These are phyloP conservation scores for Amanita phalloides DNA, from an alignment of 768 basidiomycete species.

Conservation along the genomic window DNA sequence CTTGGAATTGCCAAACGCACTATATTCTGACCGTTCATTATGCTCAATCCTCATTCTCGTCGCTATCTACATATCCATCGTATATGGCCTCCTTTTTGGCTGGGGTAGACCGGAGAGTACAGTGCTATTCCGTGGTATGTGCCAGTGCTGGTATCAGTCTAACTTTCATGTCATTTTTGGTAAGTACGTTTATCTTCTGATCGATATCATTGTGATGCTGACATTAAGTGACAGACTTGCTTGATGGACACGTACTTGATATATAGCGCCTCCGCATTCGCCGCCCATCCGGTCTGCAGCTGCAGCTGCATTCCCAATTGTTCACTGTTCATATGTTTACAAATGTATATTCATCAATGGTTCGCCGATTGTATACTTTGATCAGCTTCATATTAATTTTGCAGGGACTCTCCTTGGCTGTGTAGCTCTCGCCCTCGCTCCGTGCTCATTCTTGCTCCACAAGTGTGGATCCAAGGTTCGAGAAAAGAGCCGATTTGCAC, in stretches of 20 bases:
- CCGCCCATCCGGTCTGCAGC: conserved; percentile 47
- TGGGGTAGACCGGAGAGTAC: conserved; percentile 51
- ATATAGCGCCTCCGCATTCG: conserved; percentile 52
- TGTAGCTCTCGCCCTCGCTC: conserved; percentile 45
- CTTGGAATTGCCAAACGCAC: conserved; percentile 42
- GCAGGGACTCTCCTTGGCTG: conserved; percentile 48
- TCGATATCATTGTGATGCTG: conserved; percentile 39
- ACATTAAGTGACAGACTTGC: conserved; percentile 41
- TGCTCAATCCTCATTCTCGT: conserved; percentile 55
- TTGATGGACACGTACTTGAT: conserved; percentile 50
- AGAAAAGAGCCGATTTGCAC: conserved; percentile 43
- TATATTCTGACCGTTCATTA: conserved; percentile 46
- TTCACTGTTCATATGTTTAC: conserved; percentile 60
- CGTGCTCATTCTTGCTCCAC: conserved; percentile 62
- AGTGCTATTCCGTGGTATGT: conserved; percentile 46
- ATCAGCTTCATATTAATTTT: conserved; percentile 38
- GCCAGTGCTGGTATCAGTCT: conserved; percentile 36
- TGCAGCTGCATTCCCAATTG: conserved; percentile 51
- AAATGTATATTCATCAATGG: conserved; percentile 27
- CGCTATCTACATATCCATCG: conserved; percentile 49
- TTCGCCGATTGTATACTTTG: conserved; percentile 12
- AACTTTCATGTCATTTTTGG: conserved; percentile 54
- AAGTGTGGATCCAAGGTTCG: conserved; percentile 53
- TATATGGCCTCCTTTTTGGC: conserved; percentile 63
- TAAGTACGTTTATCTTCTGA: conserved; percentile 28